phyloP scores from a whole-genome alignment of 768 basidiomycete genomes.

The Tulasnella sp. region DNA sequence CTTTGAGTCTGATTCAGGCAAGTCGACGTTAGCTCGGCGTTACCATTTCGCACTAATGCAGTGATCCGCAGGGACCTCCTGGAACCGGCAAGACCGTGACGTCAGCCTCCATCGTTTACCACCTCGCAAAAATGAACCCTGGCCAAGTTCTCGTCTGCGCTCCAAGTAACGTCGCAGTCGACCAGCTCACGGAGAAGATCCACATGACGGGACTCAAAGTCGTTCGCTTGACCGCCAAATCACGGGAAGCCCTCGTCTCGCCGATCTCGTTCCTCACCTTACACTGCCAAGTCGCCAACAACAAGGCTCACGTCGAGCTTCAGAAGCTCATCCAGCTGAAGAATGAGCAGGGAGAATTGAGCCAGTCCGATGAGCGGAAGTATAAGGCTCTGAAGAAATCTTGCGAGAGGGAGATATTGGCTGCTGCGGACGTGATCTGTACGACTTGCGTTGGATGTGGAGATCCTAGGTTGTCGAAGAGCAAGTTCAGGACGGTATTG shows the following conservation, averaged over 20 bases:
- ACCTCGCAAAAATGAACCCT: conserved; percentile 99
- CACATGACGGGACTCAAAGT: conserved; percentile 98
- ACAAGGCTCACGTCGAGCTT: conserved; percentile 90
- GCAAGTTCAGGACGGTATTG: conserved; percentile 97
- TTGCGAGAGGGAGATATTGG: conserved; percentile 96
- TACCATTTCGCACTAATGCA: background rate
- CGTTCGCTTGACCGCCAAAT: conserved; percentile 95
- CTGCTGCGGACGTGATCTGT: conserved; percentile 95
- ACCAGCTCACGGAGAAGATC: conserved; percentile 98
- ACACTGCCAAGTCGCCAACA: conserved; percentile 96
- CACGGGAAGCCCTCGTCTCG: conserved; percentile 96
- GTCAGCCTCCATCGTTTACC: conserved; percentile 97
- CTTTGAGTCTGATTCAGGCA: conserved; percentile 90
- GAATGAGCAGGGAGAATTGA: conserved; percentile 95
- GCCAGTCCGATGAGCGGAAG: conserved; percentile 94
- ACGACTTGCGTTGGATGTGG: conserved; percentile 98
- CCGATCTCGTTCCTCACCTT: conserved; percentile 89
- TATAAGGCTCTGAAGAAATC: conserved; percentile 93
- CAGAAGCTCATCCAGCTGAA: conserved; percentile 98
- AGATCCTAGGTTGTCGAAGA: conserved; percentile 90
- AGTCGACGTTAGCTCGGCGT: background rate
- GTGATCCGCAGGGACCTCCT: conserved; percentile 64
- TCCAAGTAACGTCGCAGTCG: conserved; percentile 98
- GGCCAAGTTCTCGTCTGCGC: conserved; percentile 99
- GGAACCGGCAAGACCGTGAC: conserved; percentile 99